Evolutionary conservation across 306 rosid genomes (phyloP).

Genomic region (Begonia loranthoides): DNA sequence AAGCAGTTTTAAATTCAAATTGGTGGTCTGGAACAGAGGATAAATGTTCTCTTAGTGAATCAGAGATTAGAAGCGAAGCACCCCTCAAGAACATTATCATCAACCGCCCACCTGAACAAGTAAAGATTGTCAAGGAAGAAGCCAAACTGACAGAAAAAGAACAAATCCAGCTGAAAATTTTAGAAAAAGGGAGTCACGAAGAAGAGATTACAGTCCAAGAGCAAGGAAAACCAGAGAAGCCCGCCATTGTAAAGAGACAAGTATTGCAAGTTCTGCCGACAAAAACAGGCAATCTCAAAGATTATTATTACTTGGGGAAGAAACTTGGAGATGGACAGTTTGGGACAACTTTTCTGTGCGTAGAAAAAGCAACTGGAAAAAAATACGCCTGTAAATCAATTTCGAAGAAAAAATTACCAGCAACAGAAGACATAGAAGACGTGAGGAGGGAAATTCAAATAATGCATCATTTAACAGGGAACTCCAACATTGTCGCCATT

Average conservation of each 20-base stretch:
- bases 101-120: background rate
- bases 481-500: constrained; percentile 30
- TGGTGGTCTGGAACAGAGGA: background rate
- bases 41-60: background rate
- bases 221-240: background rate
- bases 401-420: constrained; percentile 12
- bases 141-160: background rate
- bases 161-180: no score
- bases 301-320: constrained; percentile 24
- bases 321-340: constrained; percentile 50
- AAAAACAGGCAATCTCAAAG: constrained; percentile 8
- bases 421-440: constrained; percentile 43
- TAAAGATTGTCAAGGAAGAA: constrained; percentile 1
- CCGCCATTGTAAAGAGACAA: background rate
- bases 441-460: constrained; percentile 59
- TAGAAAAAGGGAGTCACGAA: no score
- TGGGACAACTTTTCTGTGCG: constrained; percentile 34
- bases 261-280: background rate
- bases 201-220: background rate
- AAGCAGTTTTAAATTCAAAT: background rate
- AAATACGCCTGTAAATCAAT: constrained; percentile 38
- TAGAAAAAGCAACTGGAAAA: constrained; percentile 14
- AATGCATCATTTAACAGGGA: constrained; percentile 43
- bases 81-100: background rate
- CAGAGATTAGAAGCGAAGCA: background rate